These are phyloP conservation scores for Malus hybrid DNA, from an alignment of 331 rosid genomes.

Conservation along the genomic window DNA sequence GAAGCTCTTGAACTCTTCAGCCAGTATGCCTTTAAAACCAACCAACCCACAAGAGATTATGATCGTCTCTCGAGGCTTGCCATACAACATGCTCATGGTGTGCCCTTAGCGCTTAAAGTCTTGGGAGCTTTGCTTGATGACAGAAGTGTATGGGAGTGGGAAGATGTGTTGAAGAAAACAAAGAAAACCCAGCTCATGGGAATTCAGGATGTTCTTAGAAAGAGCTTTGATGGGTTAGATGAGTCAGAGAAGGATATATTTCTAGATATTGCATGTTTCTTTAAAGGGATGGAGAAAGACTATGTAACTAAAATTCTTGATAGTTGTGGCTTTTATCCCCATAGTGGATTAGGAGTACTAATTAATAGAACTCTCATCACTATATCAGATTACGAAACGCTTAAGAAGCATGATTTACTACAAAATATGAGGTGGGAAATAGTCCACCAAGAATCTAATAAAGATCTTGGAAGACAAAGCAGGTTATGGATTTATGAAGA, in stretches of 20 bases:
- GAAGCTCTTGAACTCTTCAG: conserved; percentile 2
- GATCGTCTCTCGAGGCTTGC: neutral
- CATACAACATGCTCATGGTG: neutral
- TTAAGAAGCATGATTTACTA: neutral
- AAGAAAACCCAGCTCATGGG: neutral
- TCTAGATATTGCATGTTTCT: neutral
- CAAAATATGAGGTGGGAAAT: neutral
- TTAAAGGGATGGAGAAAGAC: neutral
- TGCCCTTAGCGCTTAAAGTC: neutral
- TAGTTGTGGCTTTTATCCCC: neutral
- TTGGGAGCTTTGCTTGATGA: neutral
- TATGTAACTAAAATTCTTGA: neutral
- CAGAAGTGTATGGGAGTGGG: neutral
- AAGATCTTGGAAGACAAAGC: neutral
- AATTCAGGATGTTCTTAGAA: neutral
- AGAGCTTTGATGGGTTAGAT: neutral
- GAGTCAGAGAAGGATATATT: neutral
- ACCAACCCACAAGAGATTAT: neutral
- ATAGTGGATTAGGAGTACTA: neutral
- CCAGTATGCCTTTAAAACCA: neutral
- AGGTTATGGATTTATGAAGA: neutral
- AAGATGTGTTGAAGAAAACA: neutral
- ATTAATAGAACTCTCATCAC: neutral
- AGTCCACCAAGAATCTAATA: neutral
- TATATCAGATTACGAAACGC: neutral